Conservation (phyloP, 2,329 filamentous ascomycete species). For the Emericellopsis cladophorae region DNA sequence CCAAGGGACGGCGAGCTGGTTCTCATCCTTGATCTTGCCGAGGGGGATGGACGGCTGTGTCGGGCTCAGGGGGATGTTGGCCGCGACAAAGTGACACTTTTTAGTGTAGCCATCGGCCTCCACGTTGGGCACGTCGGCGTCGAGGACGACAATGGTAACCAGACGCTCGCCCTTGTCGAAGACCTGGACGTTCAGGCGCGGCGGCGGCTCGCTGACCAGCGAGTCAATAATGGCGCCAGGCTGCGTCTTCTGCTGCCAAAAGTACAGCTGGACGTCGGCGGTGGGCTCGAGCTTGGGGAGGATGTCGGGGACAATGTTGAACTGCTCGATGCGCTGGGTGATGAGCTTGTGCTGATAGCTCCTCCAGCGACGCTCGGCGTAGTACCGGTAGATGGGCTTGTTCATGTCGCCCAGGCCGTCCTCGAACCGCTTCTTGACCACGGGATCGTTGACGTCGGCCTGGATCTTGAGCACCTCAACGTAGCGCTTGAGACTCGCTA, state of each 20-base stretch:
- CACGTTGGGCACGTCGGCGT: slow-evolving; percentile 78
- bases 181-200: slow-evolving; percentile 69
- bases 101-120: slow-evolving; percentile 64
- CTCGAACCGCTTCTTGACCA: slow-evolving; percentile 88
- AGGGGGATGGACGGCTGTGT: slow-evolving; percentile 51
- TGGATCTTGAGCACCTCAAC: slow-evolving; percentile 74
- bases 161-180: slow-evolving; percentile 75
- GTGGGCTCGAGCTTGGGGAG: slow-evolving; percentile 67
- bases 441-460: slow-evolving; percentile 88
- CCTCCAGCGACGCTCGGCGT: slow-evolving; percentile 81
- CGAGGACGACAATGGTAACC: slow-evolving; percentile 73
- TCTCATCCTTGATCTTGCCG: slow-evolving; percentile 40
- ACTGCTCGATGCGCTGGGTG: slow-evolving; percentile 73
- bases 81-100: slow-evolving; percentile 79
- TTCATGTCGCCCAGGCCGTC: slow-evolving; percentile 86
- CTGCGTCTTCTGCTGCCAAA: slow-evolving; percentile 54
- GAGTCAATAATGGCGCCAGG: slow-evolving; percentile 74
- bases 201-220: slow-evolving; percentile 56
- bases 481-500: slow-evolving; percentile 58
- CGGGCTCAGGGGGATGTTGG: slow-evolving; percentile 42
- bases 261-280: slow-evolving; percentile 72
- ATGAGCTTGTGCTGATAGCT: slow-evolving; percentile 68
- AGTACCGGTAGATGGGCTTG: slow-evolving; percentile 88
- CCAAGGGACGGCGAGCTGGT: slow-evolving; percentile 68
- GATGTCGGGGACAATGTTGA: slow-evolving; percentile 80